Conservation (phyloP, 345 rosid genomes). For the Ailanthus altissimus region DNA sequence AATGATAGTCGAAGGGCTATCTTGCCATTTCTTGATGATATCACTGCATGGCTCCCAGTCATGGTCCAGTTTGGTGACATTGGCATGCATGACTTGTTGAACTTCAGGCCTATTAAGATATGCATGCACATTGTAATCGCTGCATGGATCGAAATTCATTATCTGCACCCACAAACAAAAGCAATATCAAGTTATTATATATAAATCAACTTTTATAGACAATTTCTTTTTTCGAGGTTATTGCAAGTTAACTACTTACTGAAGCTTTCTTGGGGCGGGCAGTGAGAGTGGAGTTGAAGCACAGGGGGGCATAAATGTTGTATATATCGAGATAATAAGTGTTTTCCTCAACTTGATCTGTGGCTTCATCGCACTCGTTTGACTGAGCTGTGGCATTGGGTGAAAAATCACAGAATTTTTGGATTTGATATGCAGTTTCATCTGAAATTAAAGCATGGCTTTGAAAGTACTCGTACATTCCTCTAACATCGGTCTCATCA, state of each 20-base stretch:
- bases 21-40: conserved; percentile 50
- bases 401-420: conserved; percentile 54
- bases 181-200: no score
- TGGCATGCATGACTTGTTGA: conserved; percentile 86
- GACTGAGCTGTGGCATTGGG: conserved; percentile 32
- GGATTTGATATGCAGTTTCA: conserved; percentile 28
- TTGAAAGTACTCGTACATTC: conserved; percentile 66
- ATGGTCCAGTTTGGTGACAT: conserved; percentile 61
- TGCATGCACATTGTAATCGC: conserved; percentile 57
- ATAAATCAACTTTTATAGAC: not conserved
- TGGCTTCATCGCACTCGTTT: conserved; percentile 42
- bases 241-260: conserved; percentile 25
- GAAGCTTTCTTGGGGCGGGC: conserved; percentile 49
- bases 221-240: not conserved
- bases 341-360: conserved; percentile 21
- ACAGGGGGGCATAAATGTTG: conserved; percentile 77
- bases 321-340: conserved; percentile 45
- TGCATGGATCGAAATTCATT: conserved; percentile 64
- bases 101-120: conserved; percentile 74
- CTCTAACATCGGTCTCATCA: conserved; percentile 62
- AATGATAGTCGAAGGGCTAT: conserved; percentile 71
- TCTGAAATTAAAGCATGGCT: conserved; percentile 68
- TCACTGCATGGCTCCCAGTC: conserved; percentile 80
- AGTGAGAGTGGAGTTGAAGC: conserved; percentile 54
- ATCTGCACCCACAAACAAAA: conserved; percentile 33